Evolutionary conservation across 2,329 filamentous ascomycete species (phyloP).

Genomic region (Aspergillus bombycis): DNA sequence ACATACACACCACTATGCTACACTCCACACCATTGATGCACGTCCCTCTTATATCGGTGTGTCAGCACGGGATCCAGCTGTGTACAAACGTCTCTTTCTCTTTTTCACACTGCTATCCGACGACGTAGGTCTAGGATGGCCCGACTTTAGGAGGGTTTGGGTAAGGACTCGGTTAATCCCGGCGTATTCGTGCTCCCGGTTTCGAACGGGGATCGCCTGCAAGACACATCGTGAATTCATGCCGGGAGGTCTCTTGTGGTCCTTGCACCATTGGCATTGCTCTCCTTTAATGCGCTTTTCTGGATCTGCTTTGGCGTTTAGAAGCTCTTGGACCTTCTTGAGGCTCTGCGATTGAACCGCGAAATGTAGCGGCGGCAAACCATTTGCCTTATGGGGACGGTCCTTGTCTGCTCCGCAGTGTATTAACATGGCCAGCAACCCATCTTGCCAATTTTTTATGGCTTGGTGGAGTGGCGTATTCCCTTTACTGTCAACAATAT

Average conservation of each 20-base stretch:
- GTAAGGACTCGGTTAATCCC: background rate
- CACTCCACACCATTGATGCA: background rate
- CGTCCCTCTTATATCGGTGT: background rate
- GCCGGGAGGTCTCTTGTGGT: background rate
- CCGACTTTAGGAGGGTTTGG: background rate
- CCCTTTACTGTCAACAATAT: background rate
- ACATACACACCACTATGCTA: background rate
- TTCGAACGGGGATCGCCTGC: background rate
- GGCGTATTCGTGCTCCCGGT: background rate
- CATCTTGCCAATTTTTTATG: background rate
- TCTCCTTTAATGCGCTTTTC: background rate
- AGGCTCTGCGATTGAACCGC: background rate
- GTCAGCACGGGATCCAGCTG: background rate
- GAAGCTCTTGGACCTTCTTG: background rate
- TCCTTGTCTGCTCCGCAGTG: background rate
- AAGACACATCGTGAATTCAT: background rate
- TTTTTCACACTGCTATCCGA: background rate
- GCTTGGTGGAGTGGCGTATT: constrained; percentile 6
- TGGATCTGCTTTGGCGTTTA: background rate
- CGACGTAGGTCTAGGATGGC: background rate
- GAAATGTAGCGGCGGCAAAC: constrained; percentile 3
- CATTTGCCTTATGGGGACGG: background rate
- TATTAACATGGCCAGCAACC: background rate
- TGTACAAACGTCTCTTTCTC: background rate
- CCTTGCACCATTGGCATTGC: background rate